phyloP scores from a whole-genome alignment of 2,329 filamentous ascomycete species.

The Polytolypa hystricis region DNA sequence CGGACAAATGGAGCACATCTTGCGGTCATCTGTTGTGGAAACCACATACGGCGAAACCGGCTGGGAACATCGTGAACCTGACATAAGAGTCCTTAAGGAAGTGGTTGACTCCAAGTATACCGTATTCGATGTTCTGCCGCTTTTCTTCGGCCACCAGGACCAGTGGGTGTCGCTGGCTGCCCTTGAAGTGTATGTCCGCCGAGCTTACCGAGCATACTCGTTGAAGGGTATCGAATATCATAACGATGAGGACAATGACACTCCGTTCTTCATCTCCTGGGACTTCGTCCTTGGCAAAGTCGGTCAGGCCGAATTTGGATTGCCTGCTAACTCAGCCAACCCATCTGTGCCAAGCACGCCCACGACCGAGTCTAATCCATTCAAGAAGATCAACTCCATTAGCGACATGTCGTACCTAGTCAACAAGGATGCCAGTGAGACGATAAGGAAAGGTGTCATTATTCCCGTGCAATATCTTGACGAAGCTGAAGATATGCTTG shows the following conservation, averaged over 20 bases:
- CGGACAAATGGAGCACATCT: slow-evolving; percentile 95
- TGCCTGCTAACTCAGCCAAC: slow-evolving; percentile 61
- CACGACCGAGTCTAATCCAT: slow-evolving; percentile 47
- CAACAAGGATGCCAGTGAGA: slow-evolving; percentile 58
- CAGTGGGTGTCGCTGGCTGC: slow-evolving; percentile 89
- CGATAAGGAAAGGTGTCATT: slow-evolving; percentile 82
- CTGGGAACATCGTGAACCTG: slow-evolving; percentile 90
- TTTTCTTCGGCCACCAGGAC: slow-evolving; percentile 91
- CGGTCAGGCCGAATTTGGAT: slow-evolving; percentile 78
- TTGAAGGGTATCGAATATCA: slow-evolving; percentile 84
- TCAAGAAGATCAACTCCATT: slow-evolving; percentile 84
- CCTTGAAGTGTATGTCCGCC: slow-evolving; percentile 90
- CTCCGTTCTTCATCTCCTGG: slow-evolving; percentile 77
- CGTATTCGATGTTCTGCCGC: slow-evolving; percentile 87
- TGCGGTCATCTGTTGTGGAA: slow-evolving; percentile 88
- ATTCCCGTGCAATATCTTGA: slow-evolving; percentile 89
- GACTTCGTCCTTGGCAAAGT: slow-evolving; percentile 93
- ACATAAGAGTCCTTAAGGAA: slow-evolving; percentile 84
- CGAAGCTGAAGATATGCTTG: slow-evolving; percentile 77
- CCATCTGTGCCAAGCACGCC: slow-evolving; percentile 78
- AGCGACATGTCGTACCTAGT: slow-evolving; percentile 90
- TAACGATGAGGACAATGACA: slow-evolving; percentile 55
- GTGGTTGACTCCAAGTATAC: slow-evolving; percentile 98
- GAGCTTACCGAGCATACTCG: slow-evolving; percentile 91
- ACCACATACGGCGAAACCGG: slow-evolving; percentile 96